Evolutionary conservation across 192 early-diverging fungal genomes (phyloP).

Genomic region (Rhizophlyctis rosea): DNA sequence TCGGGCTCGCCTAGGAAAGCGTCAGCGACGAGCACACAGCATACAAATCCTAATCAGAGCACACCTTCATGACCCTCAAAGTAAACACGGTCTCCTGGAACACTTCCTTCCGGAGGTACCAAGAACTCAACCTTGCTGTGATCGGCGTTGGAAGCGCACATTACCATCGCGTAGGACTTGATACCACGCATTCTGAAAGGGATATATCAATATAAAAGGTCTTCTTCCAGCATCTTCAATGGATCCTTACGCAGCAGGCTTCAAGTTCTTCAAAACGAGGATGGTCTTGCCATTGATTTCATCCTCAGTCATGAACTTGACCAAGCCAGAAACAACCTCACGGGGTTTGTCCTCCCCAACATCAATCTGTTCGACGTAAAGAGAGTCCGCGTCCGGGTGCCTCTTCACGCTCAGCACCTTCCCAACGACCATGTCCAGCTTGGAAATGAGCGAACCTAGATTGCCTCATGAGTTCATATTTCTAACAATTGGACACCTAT

Average conservation of each 20-base stretch:
- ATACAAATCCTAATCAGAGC: too few species aligned
- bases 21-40: too few species aligned
- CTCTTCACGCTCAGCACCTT: slow-evolving; percentile 75
- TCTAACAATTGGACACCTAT: neutral
- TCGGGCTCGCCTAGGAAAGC: slow-evolving; percentile 72
- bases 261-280: slow-evolving; percentile 85
- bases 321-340: slow-evolving; percentile 88
- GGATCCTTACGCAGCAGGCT: slow-evolving; percentile 68
- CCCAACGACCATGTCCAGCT: slow-evolving; percentile 93
- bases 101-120: slow-evolving; percentile 75
- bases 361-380: slow-evolving; percentile 96
- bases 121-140: slow-evolving; percentile 90
- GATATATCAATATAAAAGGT: slow-evolving; percentile 5
- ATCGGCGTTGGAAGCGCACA: slow-evolving; percentile 81
- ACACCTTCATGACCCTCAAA: slow-evolving; percentile 84
- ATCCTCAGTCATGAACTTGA: slow-evolving; percentile 86
- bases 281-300: slow-evolving; percentile 62
- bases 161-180: slow-evolving; percentile 94
- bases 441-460: slow-evolving; percentile 53
- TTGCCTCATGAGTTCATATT: neutral
- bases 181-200: slow-evolving; percentile 79
- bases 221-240: neutral
- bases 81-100: slow-evolving; percentile 87
- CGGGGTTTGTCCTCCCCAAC: slow-evolving; percentile 80
- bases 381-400: slow-evolving; percentile 93